A percentile compares a stretch with the other conserved stretches of the same genome.
Evolutionary conservation across 164 flowering plant species (phyloP).

Genomic region (Chimonanthus praecox): DNA sequence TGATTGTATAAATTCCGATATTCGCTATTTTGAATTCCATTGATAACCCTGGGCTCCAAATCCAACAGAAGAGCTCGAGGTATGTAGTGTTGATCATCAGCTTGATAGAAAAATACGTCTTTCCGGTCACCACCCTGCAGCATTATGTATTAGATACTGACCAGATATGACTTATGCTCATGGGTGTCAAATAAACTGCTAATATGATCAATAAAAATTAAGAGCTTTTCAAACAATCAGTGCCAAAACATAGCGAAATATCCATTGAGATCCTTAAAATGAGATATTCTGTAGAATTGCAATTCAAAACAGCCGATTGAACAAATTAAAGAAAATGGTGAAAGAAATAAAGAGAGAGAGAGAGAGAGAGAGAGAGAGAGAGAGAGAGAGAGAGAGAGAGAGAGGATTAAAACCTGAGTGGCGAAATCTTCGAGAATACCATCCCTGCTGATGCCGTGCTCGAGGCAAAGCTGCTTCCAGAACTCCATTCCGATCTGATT

Average conservation of each 20-base stretch:
- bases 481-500: conserved; percentile 99
- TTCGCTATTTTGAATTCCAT: conserved; percentile 94
- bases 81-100: conserved; percentile 98
- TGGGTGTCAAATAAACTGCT: background rate
- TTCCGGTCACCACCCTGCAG: conserved; percentile 97
- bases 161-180: background rate
- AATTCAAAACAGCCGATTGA: background rate
- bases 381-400: no score
- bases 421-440: conserved; percentile 99
- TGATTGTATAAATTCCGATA: conserved; percentile 94
- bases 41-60: conserved; percentile 96
- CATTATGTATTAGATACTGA: conserved; percentile 7
- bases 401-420: conserved; percentile 56
- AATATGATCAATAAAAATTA: background rate
- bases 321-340: no score
- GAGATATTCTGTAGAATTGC: background rate
- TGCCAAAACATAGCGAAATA: background rate
- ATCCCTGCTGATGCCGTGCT: conserved; percentile 95
- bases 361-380: no score
- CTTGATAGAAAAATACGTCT: conserved; percentile 99
- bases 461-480: conserved; percentile 99
- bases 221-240: background rate
- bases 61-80: conserved; percentile 92
- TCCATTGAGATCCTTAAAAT: no score
- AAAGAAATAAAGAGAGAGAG: no score